Base-by-base conservation (phyloP, 768 basidiomycete species). In the Russula earlei region DNA sequence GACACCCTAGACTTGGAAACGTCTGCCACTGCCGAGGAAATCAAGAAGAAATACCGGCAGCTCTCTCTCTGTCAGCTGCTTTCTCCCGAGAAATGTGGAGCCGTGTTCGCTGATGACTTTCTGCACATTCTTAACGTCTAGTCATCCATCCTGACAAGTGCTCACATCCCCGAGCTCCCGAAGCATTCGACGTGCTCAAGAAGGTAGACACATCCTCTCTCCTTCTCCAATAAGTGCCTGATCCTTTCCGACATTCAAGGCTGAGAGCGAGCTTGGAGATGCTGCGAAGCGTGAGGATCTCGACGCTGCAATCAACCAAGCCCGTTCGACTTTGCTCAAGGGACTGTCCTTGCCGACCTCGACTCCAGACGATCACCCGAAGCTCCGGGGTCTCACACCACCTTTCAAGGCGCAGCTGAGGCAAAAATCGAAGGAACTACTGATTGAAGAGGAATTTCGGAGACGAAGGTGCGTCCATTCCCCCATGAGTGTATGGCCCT, bases 141-240 rank as follows among this genome's bases (percentile, higher is more conserved):
- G 90, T 96, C 71, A 97, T 99, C 66, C 96, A 99, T 77, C 96
- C 96, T 59, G 96, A 99, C 76, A 99, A 98, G 78, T 87, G 87
- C 64, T 75, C 88, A 67, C 91, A 96, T 72, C 76, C 80, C 27
- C 81, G 83, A 65, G 89, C 91, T 49, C 85, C 91, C 64, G 91
- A 96, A 71, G 93, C 93, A 1, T 96, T 96, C 67, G 92, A 95
- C 69, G 66, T 91, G 33, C 77, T 96, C 45, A 96, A 96, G 75
- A 95, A 96, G 82, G 91, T 87, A 71, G 61, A 11, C 14, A 45
- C 5, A 22, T 38, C 31, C 22, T 31, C 29, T 7, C 2, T 10
- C 25, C 9, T 8, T 10, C 51, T 47, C 36, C n/a, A 22, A 10
- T 17, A 24, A 27, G 43, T 56, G 27, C 54, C 48, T 12, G 58